Conservation (phyloP, 176 grass and related monocot species). For the Musa itinerans region DNA sequence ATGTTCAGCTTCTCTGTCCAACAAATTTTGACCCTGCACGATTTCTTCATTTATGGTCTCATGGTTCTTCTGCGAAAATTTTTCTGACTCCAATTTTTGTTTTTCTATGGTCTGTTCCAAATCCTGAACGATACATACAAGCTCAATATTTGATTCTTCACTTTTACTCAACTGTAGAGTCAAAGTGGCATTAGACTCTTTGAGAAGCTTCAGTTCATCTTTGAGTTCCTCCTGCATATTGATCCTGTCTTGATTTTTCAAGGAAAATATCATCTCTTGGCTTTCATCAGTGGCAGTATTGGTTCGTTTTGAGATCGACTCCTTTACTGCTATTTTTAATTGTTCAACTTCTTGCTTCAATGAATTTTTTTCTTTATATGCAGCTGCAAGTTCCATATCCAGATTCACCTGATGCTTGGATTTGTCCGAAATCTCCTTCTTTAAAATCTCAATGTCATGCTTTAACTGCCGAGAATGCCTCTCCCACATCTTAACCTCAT, state of each 20-base stretch:
- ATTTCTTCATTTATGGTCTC: constrained; percentile 21
- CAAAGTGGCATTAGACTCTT: constrained; percentile 68
- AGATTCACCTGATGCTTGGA: constrained; percentile 42
- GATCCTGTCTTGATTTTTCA: constrained; percentile 27
- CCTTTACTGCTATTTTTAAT: constrained; percentile 46
- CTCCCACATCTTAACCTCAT: constrained; percentile 70
- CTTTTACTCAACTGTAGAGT: constrained; percentile 61
- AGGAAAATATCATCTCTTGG: background rate
- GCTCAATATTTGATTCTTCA: constrained; percentile 78
- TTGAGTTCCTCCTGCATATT: constrained; percentile 44
- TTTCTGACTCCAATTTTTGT: constrained; percentile 49
- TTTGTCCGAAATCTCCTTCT: constrained; percentile 80
- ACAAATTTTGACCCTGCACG: constrained; percentile 20
- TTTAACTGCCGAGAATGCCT: constrained; percentile 56
- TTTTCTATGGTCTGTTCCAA: constrained; percentile 72
- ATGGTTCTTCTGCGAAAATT: constrained; percentile 21
- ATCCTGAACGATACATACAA: constrained; percentile 85
- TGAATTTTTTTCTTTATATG: constrained; percentile 38
- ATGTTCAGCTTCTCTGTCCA: constrained; percentile 35
- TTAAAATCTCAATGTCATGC: constrained; percentile 52
- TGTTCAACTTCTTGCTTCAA: constrained; percentile 56
- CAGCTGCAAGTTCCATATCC: constrained; percentile 44
- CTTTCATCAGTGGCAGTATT: constrained; percentile 13
- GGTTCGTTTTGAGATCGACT: constrained; percentile 28
- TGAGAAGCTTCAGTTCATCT: constrained; percentile 51